Base-by-base conservation (phyloP, 805 yeast genomes). In the Metschnikowia peoriensis region DNA sequence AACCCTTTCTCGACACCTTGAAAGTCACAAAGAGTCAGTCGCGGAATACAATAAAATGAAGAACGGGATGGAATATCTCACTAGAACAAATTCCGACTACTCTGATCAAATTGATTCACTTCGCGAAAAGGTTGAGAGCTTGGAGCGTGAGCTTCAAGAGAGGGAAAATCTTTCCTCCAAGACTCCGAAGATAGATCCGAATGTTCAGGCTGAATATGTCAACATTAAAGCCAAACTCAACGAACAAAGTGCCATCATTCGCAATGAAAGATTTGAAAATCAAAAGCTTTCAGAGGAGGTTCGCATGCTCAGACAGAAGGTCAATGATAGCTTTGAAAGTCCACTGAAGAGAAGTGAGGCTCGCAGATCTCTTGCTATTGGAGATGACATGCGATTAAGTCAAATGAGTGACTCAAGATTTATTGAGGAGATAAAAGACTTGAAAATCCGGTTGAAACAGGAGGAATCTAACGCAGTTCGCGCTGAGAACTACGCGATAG, bases 241-340 rank as follows among this genome's bases (percentile, higher is more conserved):
- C 53, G 87, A 83, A 52, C 75, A 72, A 17, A 67, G 76, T 53
- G 83, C 82, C 9, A 61, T 71, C 3, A 59, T 83, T 48, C 71
- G 81, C 42, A 78, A 72, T 38, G 84, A 81, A 59, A 68, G 65
- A 51, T 72, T 75, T 37, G 79, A 74, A 55, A 73, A 72, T 49
- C 73, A 60, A 65, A 78, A 68, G 53, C 64, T 85, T 42, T 69
- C 74, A 27, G 83, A 86, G 43, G 89, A 86, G 53, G 61, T 85
- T 47, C 76, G 78, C 34, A 69, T 86, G 59, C 66, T 88, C 12
- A 86, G 85, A 57, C 79, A 85, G 1, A 47, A 54, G 58, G 61
- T 55, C 56, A 51, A 52, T 16, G 61, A 50, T 35, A 51, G 32
- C 34, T 57, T 59, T 15, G 59, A 60, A 32, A 59, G 61, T 35